Base-by-base conservation (phyloP, 1,284 basidiomycete genomes). In the Xerocomus nothofagi region DNA sequence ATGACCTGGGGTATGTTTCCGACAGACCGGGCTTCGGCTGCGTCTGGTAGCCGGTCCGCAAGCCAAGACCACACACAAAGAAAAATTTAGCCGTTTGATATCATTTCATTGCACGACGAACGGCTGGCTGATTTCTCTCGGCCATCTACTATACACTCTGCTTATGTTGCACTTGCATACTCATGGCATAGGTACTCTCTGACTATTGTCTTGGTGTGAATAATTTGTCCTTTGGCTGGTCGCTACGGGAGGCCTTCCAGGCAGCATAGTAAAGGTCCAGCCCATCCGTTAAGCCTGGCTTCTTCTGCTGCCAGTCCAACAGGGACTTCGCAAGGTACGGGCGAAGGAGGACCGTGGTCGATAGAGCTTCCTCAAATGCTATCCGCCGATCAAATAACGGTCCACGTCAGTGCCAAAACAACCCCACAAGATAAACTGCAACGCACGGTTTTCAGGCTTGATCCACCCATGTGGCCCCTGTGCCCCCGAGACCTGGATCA, bases 241-340 rank as follows among this genome's bases (percentile, higher is more conserved):
- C 34, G 3, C 32, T 34, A 21, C 50, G 52, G 11, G 57, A 55
- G 8, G 59, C 62, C 40, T 54, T 51, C 51, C 53, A 66, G 4
- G 57, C 55, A 10, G 55, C 50, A 36, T 55, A 62, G 44, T 65
- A 65, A 34, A 53, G 14, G 6, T 46, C 17, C 15, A 66, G 47
- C 4, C 56, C 60, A 9, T 65, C 63, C 6, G 51, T 51, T 21
- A 65, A 44, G 6, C 60, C 54, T 1, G 53, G 46, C 20, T 66
- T 66, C 38, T 53, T 54, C 21, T 46, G 59, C 20, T 55, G 50
- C 63, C 63, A 65, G 18, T 57, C 63, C 23, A 65, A 42, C n/a
- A 65, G 51, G 8, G 57, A 52, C 24, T 54, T 57, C 5, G 56
- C 59, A 33, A 65, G 52, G 40, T 54, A 57, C 6, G 63, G 61